Percentiles rank a stretch among this genome's conserved stretches.
Conservation (phyloP, 2,329 filamentous ascomycete genomes). For the Paraphoma chrysanthemicola region DNA sequence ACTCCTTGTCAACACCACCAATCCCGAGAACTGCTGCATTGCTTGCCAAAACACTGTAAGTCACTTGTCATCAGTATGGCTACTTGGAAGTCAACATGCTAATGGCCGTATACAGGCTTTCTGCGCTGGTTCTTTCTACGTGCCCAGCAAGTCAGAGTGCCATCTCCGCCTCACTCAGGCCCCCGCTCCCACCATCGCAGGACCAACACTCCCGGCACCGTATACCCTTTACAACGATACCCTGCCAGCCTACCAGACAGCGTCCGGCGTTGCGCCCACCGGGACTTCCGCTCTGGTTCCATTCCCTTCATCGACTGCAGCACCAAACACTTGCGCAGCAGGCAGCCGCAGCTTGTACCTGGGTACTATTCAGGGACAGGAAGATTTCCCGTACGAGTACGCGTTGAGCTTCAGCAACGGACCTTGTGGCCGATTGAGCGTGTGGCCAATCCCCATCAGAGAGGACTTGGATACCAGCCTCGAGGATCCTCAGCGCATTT, state of each 20-base stretch:
- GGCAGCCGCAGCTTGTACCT: conserved; percentile 25
- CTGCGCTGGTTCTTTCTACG: conserved; percentile 35
- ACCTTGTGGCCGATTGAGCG: conserved; percentile 27
- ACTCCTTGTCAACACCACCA: conserved; percentile 18
- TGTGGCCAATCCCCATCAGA: conserved; percentile 15
- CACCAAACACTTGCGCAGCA: conserved; percentile 3
- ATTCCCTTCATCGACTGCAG: conserved; percentile 3
- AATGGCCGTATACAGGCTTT: conserved; percentile 10
- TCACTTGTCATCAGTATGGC: not conserved
- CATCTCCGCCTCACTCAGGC: conserved; percentile 29
- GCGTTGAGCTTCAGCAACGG: conserved; percentile 30
- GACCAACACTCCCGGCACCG: conserved; percentile 3
- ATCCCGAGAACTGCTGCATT: conserved; percentile 28
- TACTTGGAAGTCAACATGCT: too few species aligned
- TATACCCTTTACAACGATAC: conserved; percentile 1
- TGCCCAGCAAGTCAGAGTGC: conserved; percentile 24
- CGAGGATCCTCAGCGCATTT: not conserved
- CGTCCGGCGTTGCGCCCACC: conserved; percentile 2
- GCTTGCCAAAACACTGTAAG: conserved; percentile 33
- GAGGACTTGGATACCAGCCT: not conserved
- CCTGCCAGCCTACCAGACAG: not conserved
- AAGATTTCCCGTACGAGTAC: conserved; percentile 16
- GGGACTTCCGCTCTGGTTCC: conserved; percentile 3
- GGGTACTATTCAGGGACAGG: conserved; percentile 25
- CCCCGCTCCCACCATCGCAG: not conserved